These are phyloP conservation scores for Yamadazyma laniorum DNA, from an alignment of 805 yeast genomes.

Conservation along the genomic window DNA sequence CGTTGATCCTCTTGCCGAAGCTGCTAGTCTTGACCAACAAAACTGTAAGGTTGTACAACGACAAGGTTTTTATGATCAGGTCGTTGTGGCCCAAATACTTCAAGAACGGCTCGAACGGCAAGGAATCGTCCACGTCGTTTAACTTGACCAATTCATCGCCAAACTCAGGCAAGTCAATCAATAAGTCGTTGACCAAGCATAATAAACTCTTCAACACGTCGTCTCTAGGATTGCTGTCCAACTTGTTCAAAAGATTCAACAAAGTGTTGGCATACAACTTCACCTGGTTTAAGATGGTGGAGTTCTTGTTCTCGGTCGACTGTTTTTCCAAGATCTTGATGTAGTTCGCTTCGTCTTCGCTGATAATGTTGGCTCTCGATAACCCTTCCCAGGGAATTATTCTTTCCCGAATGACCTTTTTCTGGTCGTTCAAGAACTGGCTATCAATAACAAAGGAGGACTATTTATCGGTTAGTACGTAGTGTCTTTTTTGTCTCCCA, in stretches of 20 bases:
- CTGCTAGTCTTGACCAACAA: conserved; percentile 37
- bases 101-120: conserved; percentile 54
- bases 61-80: conserved; percentile 53
- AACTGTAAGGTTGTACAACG: conserved; percentile 52
- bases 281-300: conserved; percentile 42
- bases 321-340: conserved; percentile 54
- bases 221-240: conserved; percentile 45
- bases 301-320: conserved; percentile 40
- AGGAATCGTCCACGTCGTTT: conserved; percentile 38
- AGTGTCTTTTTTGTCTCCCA: too few species aligned
- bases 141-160: conserved; percentile 42
- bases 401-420: conserved; percentile 68
- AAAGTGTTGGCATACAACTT: conserved; percentile 55
- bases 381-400: conserved; percentile 92
- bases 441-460: conserved; percentile 53
- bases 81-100: conserved; percentile 55
- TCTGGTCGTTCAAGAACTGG: conserved; percentile 60
- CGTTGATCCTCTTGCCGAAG: conserved; percentile 26
- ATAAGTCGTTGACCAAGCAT: conserved; percentile 59
- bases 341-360: conserved; percentile 64
- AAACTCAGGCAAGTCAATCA: conserved; percentile 39
- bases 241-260: conserved; percentile 51
- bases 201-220: conserved; percentile 66
- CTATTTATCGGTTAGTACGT: conserved; percentile 17
- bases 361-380: conserved; percentile 66